Percentiles rank a stretch among this genome's conserved stretches.
phyloP scores from a whole-genome alignment of 1,284 basidiomycete genomes.

The Boletus semigastroideus region DNA sequence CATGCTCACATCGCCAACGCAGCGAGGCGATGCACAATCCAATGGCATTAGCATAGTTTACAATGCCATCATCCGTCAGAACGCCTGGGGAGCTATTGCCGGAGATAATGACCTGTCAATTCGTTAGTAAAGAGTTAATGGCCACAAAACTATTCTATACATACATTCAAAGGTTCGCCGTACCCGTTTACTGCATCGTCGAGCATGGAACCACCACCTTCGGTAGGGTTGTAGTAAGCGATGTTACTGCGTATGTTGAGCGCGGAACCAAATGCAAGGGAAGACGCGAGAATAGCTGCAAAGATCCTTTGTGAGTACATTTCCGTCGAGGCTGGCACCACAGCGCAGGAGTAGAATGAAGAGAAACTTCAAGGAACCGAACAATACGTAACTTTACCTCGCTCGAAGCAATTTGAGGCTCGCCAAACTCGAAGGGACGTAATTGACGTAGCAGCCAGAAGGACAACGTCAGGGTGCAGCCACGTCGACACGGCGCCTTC shows the following conservation, averaged over 20 bases:
- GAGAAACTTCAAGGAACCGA: too few species aligned
- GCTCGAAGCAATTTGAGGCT: too few species aligned
- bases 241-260: conserved; percentile 12
- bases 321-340: background rate
- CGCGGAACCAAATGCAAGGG: conserved; percentile 5
- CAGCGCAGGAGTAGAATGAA: too few species aligned
- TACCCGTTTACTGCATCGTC: conserved; percentile 44
- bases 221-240: conserved; percentile 45
- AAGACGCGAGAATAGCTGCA: background rate
- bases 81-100: conserved; percentile 54
- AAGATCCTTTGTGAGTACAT: conserved; percentile 3
- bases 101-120: conserved; percentile 51
- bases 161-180: conserved; percentile 62
- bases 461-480: too few species aligned
- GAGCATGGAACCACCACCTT: conserved; percentile 53
- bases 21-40: conserved; percentile 47
- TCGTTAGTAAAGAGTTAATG: background rate
- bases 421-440: too few species aligned
- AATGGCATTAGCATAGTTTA: conserved; percentile 58
- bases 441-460: too few species aligned
- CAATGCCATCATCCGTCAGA: conserved; percentile 52
- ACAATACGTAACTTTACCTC: too few species aligned
- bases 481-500: too few species aligned
- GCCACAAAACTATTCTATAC: conserved; percentile 1
- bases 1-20: background rate